Conservation (phyloP, 352 stramenopile genomes). For the Phytopythium sindhum region DNA sequence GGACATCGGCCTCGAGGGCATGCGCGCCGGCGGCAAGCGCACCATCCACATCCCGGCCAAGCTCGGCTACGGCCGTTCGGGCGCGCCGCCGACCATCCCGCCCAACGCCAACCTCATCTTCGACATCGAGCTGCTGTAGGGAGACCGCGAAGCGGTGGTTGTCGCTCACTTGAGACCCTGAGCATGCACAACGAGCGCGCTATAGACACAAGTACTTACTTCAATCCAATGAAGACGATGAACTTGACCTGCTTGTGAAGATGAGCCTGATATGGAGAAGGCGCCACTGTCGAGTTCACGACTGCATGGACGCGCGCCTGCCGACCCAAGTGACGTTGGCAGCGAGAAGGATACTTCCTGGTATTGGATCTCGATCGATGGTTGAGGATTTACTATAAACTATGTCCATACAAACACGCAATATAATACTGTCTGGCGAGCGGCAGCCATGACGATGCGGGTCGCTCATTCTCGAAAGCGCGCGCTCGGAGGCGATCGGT, state of each 20-base stretch:
- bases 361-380: too few species aligned
- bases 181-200: constrained; percentile 6
- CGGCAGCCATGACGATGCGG: too few species aligned
- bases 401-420: constrained; percentile 2
- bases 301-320: background rate
- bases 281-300: background rate
- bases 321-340: background rate
- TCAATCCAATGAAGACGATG: constrained; percentile 5
- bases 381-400: background rate
- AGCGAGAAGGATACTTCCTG: background rate
- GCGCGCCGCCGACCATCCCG: constrained; percentile 79
- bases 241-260: background rate
- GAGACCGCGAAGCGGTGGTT: too few species aligned
- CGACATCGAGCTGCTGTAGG: constrained; percentile 90
- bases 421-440: background rate
- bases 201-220: constrained; percentile 4
- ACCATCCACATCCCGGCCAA: constrained; percentile 91
- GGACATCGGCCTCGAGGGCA: constrained; percentile 92
- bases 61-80: constrained; percentile 91
- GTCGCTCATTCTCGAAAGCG: background rate
- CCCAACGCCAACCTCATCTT: constrained; percentile 93
- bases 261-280: background rate
- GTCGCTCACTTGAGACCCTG: too few species aligned
- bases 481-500: too few species aligned
- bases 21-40: constrained; percentile 88